Conservation (phyloP, 805 yeast genomes). For the Saccharomyces eubayanus region DNA sequence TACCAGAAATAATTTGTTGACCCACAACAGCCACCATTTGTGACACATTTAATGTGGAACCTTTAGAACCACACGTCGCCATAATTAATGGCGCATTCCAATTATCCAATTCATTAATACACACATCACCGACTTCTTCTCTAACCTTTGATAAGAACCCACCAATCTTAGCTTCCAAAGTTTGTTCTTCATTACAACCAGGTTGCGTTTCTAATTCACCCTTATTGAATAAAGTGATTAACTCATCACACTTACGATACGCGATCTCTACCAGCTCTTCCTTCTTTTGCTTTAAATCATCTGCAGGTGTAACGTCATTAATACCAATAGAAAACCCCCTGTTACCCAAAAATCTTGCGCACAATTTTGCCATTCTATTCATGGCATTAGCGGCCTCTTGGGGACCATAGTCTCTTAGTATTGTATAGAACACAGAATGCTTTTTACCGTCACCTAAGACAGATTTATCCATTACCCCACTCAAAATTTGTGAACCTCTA, state of each 20-base stretch:
- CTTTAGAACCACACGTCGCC: slow-evolving; percentile 99
- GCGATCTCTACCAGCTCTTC: slow-evolving; percentile 87
- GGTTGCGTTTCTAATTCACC: slow-evolving; percentile 97
- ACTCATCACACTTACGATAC: slow-evolving; percentile 81
- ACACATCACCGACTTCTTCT: slow-evolving; percentile 98
- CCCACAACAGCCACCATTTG: slow-evolving; percentile 99
- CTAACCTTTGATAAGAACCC: slow-evolving; percentile 93
- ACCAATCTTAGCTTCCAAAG: slow-evolving; percentile 94
- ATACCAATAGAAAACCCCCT: slow-evolving; percentile 97
- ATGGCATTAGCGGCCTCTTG: slow-evolving; percentile 90
- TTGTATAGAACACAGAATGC: slow-evolving; percentile 91
- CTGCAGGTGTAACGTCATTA: slow-evolving; percentile 92
- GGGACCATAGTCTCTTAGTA: slow-evolving; percentile 93
- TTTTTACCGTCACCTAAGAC: slow-evolving; percentile 96
- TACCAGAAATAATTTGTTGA: slow-evolving; percentile 96
- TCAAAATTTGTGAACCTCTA: slow-evolving; percentile 76
- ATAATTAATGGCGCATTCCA: slow-evolving; percentile 93
- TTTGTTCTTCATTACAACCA: slow-evolving; percentile 97
- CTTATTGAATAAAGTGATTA: slow-evolving; percentile 64
- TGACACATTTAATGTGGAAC: slow-evolving; percentile 94
- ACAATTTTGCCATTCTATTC: slow-evolving; percentile 98
- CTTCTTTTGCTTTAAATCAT: slow-evolving; percentile 62
- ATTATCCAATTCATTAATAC: slow-evolving; percentile 82
- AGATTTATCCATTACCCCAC: slow-evolving; percentile 96
- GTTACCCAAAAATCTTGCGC: slow-evolving; percentile 91